Conservation (phyloP, 2,329 filamentous ascomycete genomes). For the Fusarium nelsonii region DNA sequence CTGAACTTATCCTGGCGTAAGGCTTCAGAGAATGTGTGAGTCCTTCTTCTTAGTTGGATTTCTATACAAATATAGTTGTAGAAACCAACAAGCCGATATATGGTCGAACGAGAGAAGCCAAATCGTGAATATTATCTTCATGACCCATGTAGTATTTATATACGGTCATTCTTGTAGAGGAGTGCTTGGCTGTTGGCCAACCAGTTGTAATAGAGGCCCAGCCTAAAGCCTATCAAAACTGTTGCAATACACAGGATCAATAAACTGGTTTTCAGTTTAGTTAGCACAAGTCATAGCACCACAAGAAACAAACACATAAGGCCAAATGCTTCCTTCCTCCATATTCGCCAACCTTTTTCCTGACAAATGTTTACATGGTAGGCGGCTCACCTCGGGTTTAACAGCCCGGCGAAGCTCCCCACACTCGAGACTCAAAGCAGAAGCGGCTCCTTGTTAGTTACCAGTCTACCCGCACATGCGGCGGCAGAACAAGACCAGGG, state of each 20-base stretch:
- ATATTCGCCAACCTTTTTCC: neutral
- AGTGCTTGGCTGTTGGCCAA: neutral
- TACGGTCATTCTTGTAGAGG: too few relatives aligned
- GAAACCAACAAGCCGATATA: too few relatives aligned
- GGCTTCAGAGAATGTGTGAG: too few relatives aligned
- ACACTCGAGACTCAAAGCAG: neutral
- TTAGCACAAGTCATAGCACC: neutral
- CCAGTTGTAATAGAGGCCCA: neutral
- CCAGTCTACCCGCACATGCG: neutral
- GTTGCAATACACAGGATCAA: neutral
- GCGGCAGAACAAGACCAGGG: neutral
- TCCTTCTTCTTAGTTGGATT: too few relatives aligned
- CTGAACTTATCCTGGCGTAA: too few relatives aligned
- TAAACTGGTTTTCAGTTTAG: neutral
- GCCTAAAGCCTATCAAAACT: neutral
- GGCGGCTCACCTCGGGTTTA: constrained; percentile 35
- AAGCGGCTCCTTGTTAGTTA: constrained; percentile 4
- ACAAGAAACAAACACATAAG: too few relatives aligned
- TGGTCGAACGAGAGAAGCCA: too few relatives aligned
- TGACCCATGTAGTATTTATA: too few relatives aligned
- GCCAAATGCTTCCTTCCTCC: too few relatives aligned
- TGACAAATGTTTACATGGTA: constrained; percentile 6
- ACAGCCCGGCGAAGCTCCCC: constrained; percentile 2
- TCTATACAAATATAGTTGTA: too few relatives aligned
- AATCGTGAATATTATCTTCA: too few relatives aligned